Conservation (phyloP, 2,329 filamentous ascomycete species). For the Colletotrichum sp. region DNA sequence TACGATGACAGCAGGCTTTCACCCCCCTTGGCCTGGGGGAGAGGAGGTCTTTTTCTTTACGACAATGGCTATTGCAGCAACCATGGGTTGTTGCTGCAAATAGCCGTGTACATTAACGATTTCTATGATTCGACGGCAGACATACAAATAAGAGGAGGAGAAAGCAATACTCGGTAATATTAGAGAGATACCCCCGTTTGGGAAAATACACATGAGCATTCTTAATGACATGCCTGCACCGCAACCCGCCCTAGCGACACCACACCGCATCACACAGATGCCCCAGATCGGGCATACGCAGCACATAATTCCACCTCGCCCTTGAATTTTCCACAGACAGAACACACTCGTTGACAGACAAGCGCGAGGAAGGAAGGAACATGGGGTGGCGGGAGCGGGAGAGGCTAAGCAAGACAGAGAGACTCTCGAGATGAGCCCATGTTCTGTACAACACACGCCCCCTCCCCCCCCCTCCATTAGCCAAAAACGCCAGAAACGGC, state of each 20-base stretch:
- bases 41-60: neutral
- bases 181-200: conserved; percentile 10
- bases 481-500: neutral
- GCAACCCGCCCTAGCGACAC: neutral
- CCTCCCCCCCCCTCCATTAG: neutral
- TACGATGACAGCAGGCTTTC: neutral
- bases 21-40: neutral
- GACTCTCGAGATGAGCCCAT: neutral
- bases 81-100: neutral
- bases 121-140: neutral
- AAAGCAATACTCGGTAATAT: neutral
- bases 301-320: neutral
- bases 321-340: neutral
- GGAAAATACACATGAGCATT: neutral
- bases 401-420: neutral
- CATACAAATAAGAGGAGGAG: neutral
- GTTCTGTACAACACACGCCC: neutral
- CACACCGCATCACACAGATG: neutral
- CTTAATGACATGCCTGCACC: neutral
- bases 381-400: neutral
- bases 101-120: neutral
- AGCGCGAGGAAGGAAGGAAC: neutral
- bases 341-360: neutral
- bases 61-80: neutral
- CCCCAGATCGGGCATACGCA: neutral